Conservation (phyloP, 805 yeast genomes). For the Priceomyces fermenticarens region DNA sequence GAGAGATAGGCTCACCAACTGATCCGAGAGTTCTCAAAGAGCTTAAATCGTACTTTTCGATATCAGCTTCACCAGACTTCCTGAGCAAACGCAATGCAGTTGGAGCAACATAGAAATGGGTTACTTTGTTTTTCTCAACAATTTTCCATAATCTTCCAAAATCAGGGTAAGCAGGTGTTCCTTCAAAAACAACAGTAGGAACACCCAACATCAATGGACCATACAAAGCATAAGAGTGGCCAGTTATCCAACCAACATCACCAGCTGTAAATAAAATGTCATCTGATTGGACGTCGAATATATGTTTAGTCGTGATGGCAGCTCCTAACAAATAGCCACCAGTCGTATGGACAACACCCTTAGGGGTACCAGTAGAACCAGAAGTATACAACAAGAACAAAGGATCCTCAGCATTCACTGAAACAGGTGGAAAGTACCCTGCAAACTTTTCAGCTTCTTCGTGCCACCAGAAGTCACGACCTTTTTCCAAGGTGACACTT, state of each 20-base stretch:
- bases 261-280: slow-evolving; percentile 84
- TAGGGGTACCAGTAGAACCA: slow-evolving; percentile 87
- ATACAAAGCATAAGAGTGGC: slow-evolving; percentile 79
- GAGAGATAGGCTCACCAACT: slow-evolving; percentile 84
- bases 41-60: slow-evolving; percentile 58
- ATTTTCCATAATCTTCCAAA: slow-evolving; percentile 80
- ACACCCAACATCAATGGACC: slow-evolving; percentile 79
- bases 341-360: slow-evolving; percentile 80
- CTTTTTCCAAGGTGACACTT: slow-evolving; percentile 45
- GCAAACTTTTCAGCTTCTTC: slow-evolving; percentile 64
- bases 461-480: slow-evolving; percentile 77
- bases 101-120: slow-evolving; percentile 83
- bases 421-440: slow-evolving; percentile 69
- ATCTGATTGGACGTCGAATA: slow-evolving; percentile 71
- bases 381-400: slow-evolving; percentile 79
- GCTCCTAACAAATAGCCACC: slow-evolving; percentile 80
- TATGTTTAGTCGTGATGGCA: slow-evolving; percentile 67
- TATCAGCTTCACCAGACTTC: slow-evolving; percentile 66
- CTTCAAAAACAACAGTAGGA: slow-evolving; percentile 78
- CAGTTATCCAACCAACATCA: slow-evolving; percentile 91
- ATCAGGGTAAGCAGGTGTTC: slow-evolving; percentile 84
- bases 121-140: slow-evolving; percentile 65
- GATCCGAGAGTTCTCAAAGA: slow-evolving; percentile 73
- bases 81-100: slow-evolving; percentile 76
- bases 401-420: slow-evolving; percentile 79